These are phyloP conservation scores for Geoglossum cookeanum DNA, from an alignment of 2,329 filamentous ascomycete species.

Conservation along the genomic window DNA sequence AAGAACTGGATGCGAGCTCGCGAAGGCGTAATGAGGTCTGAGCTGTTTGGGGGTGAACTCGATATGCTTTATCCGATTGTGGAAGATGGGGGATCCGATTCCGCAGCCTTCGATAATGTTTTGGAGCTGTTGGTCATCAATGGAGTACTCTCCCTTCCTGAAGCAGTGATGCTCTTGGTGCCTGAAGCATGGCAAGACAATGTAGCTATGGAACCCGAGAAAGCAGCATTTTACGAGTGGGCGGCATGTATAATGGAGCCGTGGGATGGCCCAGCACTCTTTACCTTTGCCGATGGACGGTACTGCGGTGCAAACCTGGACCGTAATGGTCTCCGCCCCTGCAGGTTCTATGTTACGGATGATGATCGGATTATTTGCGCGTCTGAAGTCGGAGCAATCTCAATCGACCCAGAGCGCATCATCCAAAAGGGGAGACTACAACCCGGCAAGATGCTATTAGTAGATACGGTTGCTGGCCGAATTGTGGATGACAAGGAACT, in stretches of 20 bases:
- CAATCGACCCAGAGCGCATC: slow-evolving; percentile 73
- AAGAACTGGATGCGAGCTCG: slow-evolving; percentile 99
- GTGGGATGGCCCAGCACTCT: slow-evolving; percentile 91
- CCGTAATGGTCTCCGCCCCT: slow-evolving; percentile 84
- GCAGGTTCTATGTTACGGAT: slow-evolving; percentile 91
- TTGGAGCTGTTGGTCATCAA: slow-evolving; percentile 88
- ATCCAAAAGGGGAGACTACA: slow-evolving; percentile 87
- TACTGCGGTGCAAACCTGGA: slow-evolving; percentile 96
- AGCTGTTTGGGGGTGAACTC: slow-evolving; percentile 80
- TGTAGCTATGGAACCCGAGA: slow-evolving; percentile 74
- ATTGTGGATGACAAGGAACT: slow-evolving; percentile 90
- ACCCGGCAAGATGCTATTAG: slow-evolving; percentile 87
- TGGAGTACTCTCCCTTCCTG: slow-evolving; percentile 80
- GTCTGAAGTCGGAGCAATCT: slow-evolving; percentile 87
- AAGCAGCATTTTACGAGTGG: slow-evolving; percentile 97
- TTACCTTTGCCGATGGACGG: slow-evolving; percentile 89
- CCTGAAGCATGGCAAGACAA: slow-evolving; percentile 97
- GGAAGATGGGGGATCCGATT: slow-evolving; percentile 91
- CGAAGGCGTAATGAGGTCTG: slow-evolving; percentile 85
- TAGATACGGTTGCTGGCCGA: slow-evolving; percentile 76
- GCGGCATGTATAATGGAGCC: slow-evolving; percentile 98
- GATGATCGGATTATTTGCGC: slow-evolving; percentile 95
- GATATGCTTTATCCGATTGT: slow-evolving; percentile 85
- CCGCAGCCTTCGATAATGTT: slow-evolving; percentile 92
- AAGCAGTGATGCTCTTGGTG: slow-evolving; percentile 97